Evolutionary conservation across 1,139 yeast genomes (phyloP), one percentile per base, ranked within the genome.

Genomic region (Torulaspora pretoriensis): DNA sequence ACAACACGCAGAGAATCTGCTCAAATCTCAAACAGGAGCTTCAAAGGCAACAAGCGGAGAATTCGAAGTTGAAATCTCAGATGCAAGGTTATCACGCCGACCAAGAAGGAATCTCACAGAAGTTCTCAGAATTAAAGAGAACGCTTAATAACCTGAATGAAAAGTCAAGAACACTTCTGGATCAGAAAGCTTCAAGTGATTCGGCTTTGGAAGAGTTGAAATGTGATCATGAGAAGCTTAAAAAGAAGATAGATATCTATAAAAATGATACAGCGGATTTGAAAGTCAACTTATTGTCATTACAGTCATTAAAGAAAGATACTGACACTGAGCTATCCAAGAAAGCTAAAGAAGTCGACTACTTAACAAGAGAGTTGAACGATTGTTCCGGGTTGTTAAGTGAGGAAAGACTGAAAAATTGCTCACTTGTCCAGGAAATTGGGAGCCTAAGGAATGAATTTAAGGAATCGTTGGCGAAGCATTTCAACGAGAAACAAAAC

Each of bases 1-100:
- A 59, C 2, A 61, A 61, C 43, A 63, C 65, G 1, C 67, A 63
- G 40, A 51, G 53, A 34, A 61, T 61, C 14, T 62, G 65, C 45
- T 49, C 64, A 4, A 60, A 42, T 42, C 46, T 63, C 25, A 61
- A 61, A 40, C 51, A 52, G 30, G 66, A 61, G 33, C 37, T 63
- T 13, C 57, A 54, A 25, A 48, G 47, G 30, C 49, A 50, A 32
- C 56, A 57, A 23, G 37, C 50, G n/a, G 61, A 56, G 35, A 63
- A 60, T 30, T 29, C 44, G 8, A 53, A 51, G 31, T 50, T 63
- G 25, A 54, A 53, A 24, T 26, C 47, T 10, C 52, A 54, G 19
- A 35, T 60, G 13, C 46, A 43, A 16, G 35, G 32, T 3, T 56
- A 54, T 37, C 51, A 55, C 39, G 37, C 24, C 17, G 63, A 58